Evolutionary conservation across 2,329 filamentous ascomycete genomes (phyloP).

Genomic region (Exophiala viscosa): DNA sequence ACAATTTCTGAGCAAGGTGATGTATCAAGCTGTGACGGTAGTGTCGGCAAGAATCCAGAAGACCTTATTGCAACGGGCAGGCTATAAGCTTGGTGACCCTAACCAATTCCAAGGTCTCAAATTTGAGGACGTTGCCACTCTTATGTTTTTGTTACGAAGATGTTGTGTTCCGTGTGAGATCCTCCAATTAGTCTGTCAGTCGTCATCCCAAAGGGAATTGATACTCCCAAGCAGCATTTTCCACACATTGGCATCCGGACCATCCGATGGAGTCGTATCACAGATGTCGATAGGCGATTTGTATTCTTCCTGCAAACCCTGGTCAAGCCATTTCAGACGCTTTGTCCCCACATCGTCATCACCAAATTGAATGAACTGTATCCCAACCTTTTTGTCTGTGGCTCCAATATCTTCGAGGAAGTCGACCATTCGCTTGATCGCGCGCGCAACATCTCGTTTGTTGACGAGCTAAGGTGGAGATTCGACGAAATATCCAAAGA

Average conservation of each 20-base stretch:
- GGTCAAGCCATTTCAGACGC: constrained; percentile 23
- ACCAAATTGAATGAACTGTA: constrained; percentile 34
- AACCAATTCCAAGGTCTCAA: too few relatives aligned
- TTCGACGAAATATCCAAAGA: too few relatives aligned
- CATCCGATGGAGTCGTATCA: background rate
- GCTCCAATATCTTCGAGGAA: background rate
- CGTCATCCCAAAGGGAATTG: constrained; percentile 6
- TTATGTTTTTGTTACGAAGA: too few relatives aligned
- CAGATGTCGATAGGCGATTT: constrained; percentile 1
- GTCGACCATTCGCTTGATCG: background rate
- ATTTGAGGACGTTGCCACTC: too few relatives aligned
- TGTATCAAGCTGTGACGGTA: too few relatives aligned
- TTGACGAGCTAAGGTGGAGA: too few relatives aligned
- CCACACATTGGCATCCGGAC: constrained; percentile 7
- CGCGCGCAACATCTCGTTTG: background rate
- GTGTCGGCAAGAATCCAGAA: too few relatives aligned
- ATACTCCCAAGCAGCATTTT: constrained; percentile 12
- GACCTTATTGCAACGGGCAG: too few relatives aligned
- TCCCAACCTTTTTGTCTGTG: constrained; percentile 21
- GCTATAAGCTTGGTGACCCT: too few relatives aligned
- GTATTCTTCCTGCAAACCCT: background rate
- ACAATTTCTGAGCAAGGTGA: too few relatives aligned
- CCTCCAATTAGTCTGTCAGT: background rate
- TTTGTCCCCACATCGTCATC: constrained; percentile 23
- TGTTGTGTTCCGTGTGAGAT: too few relatives aligned